Evolutionary conservation across 2,329 filamentous ascomycete species (phyloP).

Genomic region (Chaetomium globosum): DNA sequence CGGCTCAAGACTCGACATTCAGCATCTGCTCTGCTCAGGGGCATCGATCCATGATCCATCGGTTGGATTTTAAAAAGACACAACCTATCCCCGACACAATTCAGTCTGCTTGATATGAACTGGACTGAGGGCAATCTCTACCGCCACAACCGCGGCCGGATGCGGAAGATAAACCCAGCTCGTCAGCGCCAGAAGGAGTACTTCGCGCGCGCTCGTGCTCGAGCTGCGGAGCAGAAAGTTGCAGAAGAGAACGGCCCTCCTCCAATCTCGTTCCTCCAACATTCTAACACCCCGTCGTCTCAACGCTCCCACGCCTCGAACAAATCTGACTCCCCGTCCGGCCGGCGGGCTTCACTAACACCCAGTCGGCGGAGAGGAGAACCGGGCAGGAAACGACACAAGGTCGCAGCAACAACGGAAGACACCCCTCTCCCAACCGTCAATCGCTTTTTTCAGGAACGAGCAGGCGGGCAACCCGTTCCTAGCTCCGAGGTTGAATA

Average conservation of each 20-base stretch:
- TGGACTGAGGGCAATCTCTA: slow-evolving; percentile 54
- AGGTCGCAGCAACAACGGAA: background rate
- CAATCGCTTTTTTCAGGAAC: slow-evolving; percentile 29
- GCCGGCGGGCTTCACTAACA: slow-evolving; percentile 10
- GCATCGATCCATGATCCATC: background rate
- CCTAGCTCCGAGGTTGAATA: slow-evolving; percentile 10
- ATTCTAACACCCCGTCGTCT: slow-evolving; percentile 8
- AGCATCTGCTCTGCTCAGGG: background rate
- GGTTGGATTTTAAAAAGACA: background rate
- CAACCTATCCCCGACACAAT: background rate
- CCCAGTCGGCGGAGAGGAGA: slow-evolving; percentile 8
- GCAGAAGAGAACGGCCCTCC: slow-evolving; percentile 40
- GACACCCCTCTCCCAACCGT: slow-evolving; percentile 27
- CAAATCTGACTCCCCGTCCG: slow-evolving; percentile 29
- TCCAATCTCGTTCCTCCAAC: slow-evolving; percentile 39
- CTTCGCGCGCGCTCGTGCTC: slow-evolving; percentile 49
- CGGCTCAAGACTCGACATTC: background rate
- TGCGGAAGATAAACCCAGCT: slow-evolving; percentile 41
- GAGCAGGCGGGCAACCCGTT: background rate
- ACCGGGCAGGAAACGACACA: slow-evolving; percentile 12
- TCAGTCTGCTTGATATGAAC: slow-evolving; percentile 47
- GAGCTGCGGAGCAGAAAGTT: slow-evolving; percentile 35
- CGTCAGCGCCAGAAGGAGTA: slow-evolving; percentile 51
- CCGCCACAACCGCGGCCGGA: slow-evolving; percentile 45
- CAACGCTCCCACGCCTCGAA: slow-evolving; percentile 23